A percentile compares a stretch with the other conserved stretches of the same genome.
These are phyloP conservation scores for Coriaria nepalensis DNA, from an alignment of 306 rosid genomes.

Conservation along the genomic window DNA sequence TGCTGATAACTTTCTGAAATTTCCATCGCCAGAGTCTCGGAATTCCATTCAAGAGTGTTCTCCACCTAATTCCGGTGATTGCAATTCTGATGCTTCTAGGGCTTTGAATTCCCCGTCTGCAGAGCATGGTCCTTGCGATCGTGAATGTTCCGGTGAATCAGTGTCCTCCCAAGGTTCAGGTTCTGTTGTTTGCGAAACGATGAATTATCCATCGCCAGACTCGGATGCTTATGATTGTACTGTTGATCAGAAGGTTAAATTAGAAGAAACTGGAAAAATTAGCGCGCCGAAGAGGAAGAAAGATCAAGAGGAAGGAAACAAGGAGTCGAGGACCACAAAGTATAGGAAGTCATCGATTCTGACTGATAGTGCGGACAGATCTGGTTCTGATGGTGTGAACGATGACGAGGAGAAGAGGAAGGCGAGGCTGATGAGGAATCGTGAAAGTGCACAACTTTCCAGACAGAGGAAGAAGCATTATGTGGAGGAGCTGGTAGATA, in stretches of 20 bases:
- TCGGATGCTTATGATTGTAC: conserved; percentile 18
- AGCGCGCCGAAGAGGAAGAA: conserved; percentile 70
- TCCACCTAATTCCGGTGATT: conserved; percentile 16
- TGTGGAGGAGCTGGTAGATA: conserved; percentile 93
- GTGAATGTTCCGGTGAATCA: conserved; percentile 33
- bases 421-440: conserved; percentile 75
- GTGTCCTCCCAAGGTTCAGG: conserved; percentile 73
- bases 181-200: conserved; percentile 38
- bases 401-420: conserved; percentile 59
- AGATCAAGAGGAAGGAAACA: conserved; percentile 29
- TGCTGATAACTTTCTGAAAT: background rate
- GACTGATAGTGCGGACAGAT: conserved; percentile 11
- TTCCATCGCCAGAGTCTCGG: conserved; percentile 17
- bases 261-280: conserved; percentile 33
- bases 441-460: conserved; percentile 97
- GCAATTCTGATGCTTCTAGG: conserved; percentile 9
- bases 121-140: conserved; percentile 21
- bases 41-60: conserved; percentile 11
- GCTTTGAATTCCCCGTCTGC: conserved; percentile 14
- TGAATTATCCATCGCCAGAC: conserved; percentile 29
- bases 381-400: conserved; percentile 9
- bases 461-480: conserved; percentile 97
- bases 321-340: conserved; percentile 46
- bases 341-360: conserved; percentile 30
- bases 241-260: conserved; percentile 32